phyloP scores from a whole-genome alignment of 2,329 filamentous ascomycete species.

The Xylariaceae sp. region DNA sequence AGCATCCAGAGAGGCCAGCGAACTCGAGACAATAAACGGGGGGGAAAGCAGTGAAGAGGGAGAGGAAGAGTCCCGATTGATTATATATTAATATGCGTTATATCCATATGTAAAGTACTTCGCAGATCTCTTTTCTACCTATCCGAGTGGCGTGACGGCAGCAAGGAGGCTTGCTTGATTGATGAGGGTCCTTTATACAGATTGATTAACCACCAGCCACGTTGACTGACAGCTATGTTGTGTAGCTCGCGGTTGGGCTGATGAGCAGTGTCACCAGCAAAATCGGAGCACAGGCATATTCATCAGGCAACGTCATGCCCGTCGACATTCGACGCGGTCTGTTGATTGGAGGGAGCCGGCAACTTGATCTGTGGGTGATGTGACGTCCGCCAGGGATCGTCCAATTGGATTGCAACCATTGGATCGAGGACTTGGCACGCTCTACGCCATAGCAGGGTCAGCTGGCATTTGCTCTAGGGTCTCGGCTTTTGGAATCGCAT shows the following conservation, averaged over 20 bases:
- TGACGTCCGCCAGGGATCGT: neutral
- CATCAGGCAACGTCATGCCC: slow-evolving; percentile 15
- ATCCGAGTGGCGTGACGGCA: neutral
- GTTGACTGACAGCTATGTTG: neutral
- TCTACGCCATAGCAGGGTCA: neutral
- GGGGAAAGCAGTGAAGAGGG: neutral
- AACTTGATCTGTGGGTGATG: slow-evolving; percentile 3
- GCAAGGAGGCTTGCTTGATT: slow-evolving; percentile 7
- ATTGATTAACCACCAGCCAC: slow-evolving; percentile 2
- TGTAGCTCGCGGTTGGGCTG: slow-evolving; percentile 2
- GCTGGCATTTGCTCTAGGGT: slow-evolving; percentile 21
- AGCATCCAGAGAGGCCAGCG: neutral
- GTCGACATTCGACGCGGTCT: neutral
- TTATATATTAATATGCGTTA: neutral
- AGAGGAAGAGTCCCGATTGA: neutral
- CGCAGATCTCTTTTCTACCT: neutral
- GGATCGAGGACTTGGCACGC: neutral
- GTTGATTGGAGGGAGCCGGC: slow-evolving; percentile 6
- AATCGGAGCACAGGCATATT: neutral
- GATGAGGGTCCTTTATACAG: neutral
- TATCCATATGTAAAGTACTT: neutral
- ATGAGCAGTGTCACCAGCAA: slow-evolving; percentile 1
- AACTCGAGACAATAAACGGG: neutral
- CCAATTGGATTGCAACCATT: slow-evolving; percentile 3
- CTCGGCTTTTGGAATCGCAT: neutral